phyloP scores from a whole-genome alignment of 1,139 yeast species.

The Kodamaea anthophila region DNA sequence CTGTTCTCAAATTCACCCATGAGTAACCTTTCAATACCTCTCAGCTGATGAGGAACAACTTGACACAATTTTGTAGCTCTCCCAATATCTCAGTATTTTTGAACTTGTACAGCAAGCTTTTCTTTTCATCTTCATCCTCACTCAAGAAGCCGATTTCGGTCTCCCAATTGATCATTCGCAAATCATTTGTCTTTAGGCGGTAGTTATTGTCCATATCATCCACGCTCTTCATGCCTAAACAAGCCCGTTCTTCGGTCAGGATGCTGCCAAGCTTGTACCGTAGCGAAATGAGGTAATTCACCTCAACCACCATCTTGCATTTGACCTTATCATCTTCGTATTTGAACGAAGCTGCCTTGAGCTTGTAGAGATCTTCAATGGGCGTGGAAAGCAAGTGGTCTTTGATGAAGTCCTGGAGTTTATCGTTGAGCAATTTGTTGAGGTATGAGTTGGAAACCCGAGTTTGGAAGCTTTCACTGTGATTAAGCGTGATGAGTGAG shows the following conservation, averaged over 20 bases:
- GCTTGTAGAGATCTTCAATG: slow-evolving; percentile 6
- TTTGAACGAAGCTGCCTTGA: slow-evolving; percentile 2
- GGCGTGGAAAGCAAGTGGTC: slow-evolving; percentile 8
- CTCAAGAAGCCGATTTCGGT: slow-evolving; percentile 9
- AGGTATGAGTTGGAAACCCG: slow-evolving; percentile 13
- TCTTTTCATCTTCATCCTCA: slow-evolving; percentile 10
- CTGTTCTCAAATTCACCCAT: no score
- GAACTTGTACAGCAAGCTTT: slow-evolving; percentile 10
- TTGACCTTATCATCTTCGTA: slow-evolving; percentile 7
- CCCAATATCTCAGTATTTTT: slow-evolving; percentile 8
- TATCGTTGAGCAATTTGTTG: slow-evolving; percentile 10
- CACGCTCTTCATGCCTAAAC: slow-evolving; percentile 5
- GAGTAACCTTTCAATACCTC: no score
- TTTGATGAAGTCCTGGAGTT: slow-evolving; percentile 8
- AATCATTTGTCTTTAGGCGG: slow-evolving; percentile 3
- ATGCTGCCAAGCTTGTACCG: slow-evolving; percentile 4
- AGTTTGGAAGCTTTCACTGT: slow-evolving; percentile 12
- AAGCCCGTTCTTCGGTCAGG: slow-evolving; percentile 4
- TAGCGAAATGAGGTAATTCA: slow-evolving; percentile 6
- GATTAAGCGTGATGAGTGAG: slow-evolving; percentile 13
- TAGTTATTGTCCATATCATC: slow-evolving; percentile 6
- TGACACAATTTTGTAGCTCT: slow-evolving; percentile 10
- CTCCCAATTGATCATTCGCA: slow-evolving; percentile 8
- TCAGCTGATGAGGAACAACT: slow-evolving; percentile 10
- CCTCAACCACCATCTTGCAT: slow-evolving; percentile 8